phyloP scores from a whole-genome alignment of 2,329 filamentous ascomycete species.

The Myotisia sp. region DNA sequence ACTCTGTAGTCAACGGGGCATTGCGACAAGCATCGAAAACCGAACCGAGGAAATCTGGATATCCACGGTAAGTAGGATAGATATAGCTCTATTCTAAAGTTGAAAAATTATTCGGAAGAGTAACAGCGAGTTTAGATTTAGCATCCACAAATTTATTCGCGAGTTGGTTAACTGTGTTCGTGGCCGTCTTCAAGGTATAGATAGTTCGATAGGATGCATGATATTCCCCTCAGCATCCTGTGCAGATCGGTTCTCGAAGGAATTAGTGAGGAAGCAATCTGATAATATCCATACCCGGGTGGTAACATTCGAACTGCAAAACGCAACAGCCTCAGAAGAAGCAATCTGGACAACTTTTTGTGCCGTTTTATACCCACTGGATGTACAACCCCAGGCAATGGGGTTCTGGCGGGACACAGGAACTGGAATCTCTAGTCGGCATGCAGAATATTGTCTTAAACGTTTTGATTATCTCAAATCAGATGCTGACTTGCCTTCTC shows the following conservation, averaged over 20 bases:
- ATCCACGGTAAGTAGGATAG: slow-evolving; percentile 1
- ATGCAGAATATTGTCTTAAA: slow-evolving; percentile 5
- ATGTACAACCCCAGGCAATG: not conserved
- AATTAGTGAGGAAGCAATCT: not conserved
- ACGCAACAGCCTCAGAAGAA: not conserved
- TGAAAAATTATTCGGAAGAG: not conserved
- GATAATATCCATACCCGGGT: not conserved
- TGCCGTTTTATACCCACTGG: slow-evolving; percentile 1
- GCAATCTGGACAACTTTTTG: not conserved
- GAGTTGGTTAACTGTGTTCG: slow-evolving; percentile 2
- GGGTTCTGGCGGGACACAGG: not conserved
- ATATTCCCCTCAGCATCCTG: slow-evolving; percentile 2
- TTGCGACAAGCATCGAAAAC: not conserved
- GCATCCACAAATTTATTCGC: not conserved
- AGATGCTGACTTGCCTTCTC: not conserved
- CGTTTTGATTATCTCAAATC: slow-evolving; percentile 3
- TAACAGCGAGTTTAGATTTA: slow-evolving; percentile 2
- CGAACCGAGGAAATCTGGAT: slow-evolving; percentile 1
- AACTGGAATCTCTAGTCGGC: slow-evolving; percentile 5
- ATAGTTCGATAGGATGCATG: not conserved
- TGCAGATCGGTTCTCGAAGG: not conserved
- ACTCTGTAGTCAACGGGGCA: not conserved
- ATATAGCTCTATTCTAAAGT: not conserved
- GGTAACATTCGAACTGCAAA: not conserved
- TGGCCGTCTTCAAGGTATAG: not conserved